phyloP scores from a whole-genome alignment of 345 rosid species.

The Ceriops decandra region DNA sequence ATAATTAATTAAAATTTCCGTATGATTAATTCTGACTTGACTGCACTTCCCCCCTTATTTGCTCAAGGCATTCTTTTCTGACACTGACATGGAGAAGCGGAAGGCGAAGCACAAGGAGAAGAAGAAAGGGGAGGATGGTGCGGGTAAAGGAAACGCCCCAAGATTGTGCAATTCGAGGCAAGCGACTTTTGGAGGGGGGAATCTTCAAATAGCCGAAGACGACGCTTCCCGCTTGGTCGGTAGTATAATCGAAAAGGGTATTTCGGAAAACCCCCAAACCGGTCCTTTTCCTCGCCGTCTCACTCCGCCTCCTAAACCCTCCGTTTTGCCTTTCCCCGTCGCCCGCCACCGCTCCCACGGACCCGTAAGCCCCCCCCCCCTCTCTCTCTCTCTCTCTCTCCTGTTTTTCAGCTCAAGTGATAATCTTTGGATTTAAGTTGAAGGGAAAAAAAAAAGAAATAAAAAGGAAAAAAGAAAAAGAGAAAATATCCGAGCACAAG shows the following conservation, averaged over 20 bases:
- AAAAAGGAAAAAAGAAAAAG: too few relatives aligned
- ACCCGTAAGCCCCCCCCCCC: conserved; percentile 46
- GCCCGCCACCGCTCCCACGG: conserved; percentile 94
- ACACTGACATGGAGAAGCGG: background rate
- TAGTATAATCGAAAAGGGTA: conserved; percentile 66
- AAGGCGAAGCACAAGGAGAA: conserved; percentile 19
- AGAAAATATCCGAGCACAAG: too few relatives aligned
- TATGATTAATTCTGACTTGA: too few relatives aligned
- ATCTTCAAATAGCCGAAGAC: conserved; percentile 25
- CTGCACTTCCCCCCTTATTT: too few relatives aligned
- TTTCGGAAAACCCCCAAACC: conserved; percentile 26
- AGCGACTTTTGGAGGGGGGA: conserved; percentile 19
- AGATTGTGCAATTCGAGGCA: conserved; percentile 1
- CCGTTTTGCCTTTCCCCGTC: conserved; percentile 73
- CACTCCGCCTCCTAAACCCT: conserved; percentile 49
- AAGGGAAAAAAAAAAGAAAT: too few relatives aligned
- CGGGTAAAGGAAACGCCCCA: background rate
- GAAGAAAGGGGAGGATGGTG: conserved; percentile 19
- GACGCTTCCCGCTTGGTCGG: conserved; percentile 48
- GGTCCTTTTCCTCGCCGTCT: conserved; percentile 29
- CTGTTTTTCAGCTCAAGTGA: background rate
- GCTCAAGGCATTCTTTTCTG: too few relatives aligned
- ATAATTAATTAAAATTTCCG: too few relatives aligned
- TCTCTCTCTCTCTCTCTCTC: background rate
- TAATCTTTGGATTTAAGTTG: background rate